Base-by-base conservation (phyloP, 2,329 filamentous ascomycete genomes). In the Cercospora zeina region DNA sequence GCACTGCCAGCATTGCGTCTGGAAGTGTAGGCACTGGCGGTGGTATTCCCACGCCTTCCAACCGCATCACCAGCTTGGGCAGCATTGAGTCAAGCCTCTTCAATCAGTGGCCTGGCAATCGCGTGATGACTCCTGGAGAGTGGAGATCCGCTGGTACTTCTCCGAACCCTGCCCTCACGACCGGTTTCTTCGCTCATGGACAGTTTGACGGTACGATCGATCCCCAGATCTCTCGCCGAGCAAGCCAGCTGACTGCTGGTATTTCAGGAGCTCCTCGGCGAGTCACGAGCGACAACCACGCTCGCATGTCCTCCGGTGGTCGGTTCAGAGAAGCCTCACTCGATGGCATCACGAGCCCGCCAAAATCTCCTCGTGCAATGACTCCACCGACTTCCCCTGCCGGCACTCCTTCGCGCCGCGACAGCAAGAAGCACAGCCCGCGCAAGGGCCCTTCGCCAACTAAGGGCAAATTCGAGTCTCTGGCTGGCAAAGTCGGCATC, bases 391-490 rank as follows among this genome's bases (percentile, higher is more conserved):
- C 62, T 7, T 68, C 69, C 8, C 67, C 70, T 8, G 62, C 51
- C 13, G 59, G 58, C 30, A 70, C 62, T 39, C 67, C 70, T 16
- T 31, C 36, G 30, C 56, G 45, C 19, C 50, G 53, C 31, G 56
- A 60, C 27, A 54, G 51, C 37, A 63, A 45, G 54, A 59, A 51
- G 57, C 58, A 57, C 31, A 69, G 64, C 39, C 65, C 69, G 11
- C 61, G 42, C 59, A 73, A 70, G 59, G 58, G 60, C 16, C 70
- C 70, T 31, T 80, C 78, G 7, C 79, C 79, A 16, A 75, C 79
- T 56, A 79, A 80, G 66, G 77, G 74, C 54, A 79, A 77, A 71
- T 77, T 81, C 53, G 79, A 80, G 69, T 74, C 77, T 45, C 75
- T 81, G 34, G 79, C 78, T 31, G 79, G 77, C 71, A 80, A 77